Conservation (phyloP, 495 filamentous ascomycete genomes). For the Filosporella fistucella region DNA sequence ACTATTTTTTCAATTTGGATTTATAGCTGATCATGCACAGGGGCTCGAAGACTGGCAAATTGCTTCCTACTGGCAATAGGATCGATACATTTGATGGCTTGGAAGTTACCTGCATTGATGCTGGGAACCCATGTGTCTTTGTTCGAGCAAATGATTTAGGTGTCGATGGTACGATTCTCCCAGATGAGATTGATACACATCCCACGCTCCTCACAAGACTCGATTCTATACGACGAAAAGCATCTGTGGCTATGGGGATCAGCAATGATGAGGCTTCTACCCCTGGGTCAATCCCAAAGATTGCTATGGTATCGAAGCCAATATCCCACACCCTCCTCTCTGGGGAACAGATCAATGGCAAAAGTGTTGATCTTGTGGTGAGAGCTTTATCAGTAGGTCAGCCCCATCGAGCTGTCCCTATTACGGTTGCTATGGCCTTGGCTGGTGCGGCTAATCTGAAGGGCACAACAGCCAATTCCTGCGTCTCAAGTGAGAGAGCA, state of each 20-base stretch:
- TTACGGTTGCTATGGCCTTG: constrained; percentile 56
- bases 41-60: constrained; percentile 61
- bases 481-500: constrained; percentile 22
- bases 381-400: constrained; percentile 44
- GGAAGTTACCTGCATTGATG: constrained; percentile 56
- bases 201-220: constrained; percentile 42
- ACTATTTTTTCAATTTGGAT: background rate
- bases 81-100: constrained; percentile 49
- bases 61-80: constrained; percentile 58
- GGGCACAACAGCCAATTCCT: constrained; percentile 41
- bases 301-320: constrained; percentile 52
- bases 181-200: constrained; percentile 46
- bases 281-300: constrained; percentile 60
- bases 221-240: constrained; percentile 56
- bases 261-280: constrained; percentile 34
- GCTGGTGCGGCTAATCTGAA: constrained; percentile 50
- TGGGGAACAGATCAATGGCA: constrained; percentile 22
- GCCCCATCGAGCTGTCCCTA: constrained; percentile 60
- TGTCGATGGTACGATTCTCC: constrained; percentile 43
- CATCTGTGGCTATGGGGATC: constrained; percentile 61
- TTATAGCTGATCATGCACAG: constrained; percentile 10
- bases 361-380: constrained; percentile 23
- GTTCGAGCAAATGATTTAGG: constrained; percentile 48
- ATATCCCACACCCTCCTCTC: constrained; percentile 24
- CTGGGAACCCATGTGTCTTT: constrained; percentile 65